Conservation (phyloP, 2,329 filamentous ascomycete species). For the Acrocalymma vagum region DNA sequence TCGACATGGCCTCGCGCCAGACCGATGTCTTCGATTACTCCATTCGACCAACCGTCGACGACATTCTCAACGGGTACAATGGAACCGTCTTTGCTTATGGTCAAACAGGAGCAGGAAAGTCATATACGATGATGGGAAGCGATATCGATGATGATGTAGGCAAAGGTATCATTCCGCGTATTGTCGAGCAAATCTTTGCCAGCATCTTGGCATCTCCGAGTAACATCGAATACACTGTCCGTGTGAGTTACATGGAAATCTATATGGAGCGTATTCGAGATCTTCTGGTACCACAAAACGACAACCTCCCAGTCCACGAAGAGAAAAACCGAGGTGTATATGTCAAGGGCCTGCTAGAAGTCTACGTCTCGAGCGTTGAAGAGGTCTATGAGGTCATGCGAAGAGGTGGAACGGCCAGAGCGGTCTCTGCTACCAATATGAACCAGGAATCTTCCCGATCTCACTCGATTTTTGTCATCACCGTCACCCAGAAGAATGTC, state of each 20-base stretch:
- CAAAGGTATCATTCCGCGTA: slow-evolving; percentile 95
- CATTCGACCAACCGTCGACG: slow-evolving; percentile 93
- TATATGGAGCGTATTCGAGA: slow-evolving; percentile 99
- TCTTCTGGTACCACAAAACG: slow-evolving; percentile 89
- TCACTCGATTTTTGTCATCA: slow-evolving; percentile 97
- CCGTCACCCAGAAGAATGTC: slow-evolving; percentile 96
- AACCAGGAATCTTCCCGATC: slow-evolving; percentile 98
- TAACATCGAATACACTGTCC: slow-evolving; percentile 98
- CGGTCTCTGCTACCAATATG: slow-evolving; percentile 98
- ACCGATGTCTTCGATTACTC: slow-evolving; percentile 98
- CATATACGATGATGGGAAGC: slow-evolving; percentile 98
- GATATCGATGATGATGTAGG: slow-evolving; percentile 90
- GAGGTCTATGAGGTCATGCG: slow-evolving; percentile 98
- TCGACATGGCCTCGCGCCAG: slow-evolving; percentile 91
- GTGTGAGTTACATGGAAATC: slow-evolving; percentile 99
- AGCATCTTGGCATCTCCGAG: slow-evolving; percentile 91
- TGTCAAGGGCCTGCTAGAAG: slow-evolving; percentile 92
- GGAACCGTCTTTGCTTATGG: slow-evolving; percentile 98
- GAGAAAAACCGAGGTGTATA: slow-evolving; percentile 97
- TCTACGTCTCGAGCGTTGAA: slow-evolving; percentile 93
- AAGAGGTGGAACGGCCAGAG: slow-evolving; percentile 85
- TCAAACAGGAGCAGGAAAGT: slow-evolving; percentile 98
- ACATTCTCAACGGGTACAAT: slow-evolving; percentile 99
- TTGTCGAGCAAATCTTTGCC: slow-evolving; percentile 96
- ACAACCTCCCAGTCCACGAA: slow-evolving; percentile 97